Evolutionary conservation across 1,284 basidiomycete species (phyloP).

Genomic region (Melampsora americana): DNA sequence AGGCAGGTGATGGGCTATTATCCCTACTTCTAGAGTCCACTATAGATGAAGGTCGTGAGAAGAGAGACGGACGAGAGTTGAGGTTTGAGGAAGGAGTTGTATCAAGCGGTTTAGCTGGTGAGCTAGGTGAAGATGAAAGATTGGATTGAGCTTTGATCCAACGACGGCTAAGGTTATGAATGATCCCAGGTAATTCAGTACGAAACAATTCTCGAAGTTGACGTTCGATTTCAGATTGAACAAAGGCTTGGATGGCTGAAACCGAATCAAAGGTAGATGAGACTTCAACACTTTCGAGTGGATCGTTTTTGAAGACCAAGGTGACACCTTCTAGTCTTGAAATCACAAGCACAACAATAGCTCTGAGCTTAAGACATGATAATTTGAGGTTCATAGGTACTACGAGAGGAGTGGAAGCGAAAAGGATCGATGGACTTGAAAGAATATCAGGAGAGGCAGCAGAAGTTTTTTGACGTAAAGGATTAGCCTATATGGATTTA

Average conservation of each 20-base stretch:
- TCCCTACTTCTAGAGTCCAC: constrained; percentile 30
- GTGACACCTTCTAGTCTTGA: constrained; percentile 97
- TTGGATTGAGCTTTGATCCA: constrained; percentile 66
- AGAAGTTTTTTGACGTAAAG: constrained; percentile 77
- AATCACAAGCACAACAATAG: constrained; percentile 95
- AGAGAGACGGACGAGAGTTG: constrained; percentile 1
- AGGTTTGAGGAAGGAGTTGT: constrained; percentile 47
- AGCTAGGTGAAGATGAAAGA: constrained; percentile 59
- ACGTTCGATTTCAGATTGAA: constrained; percentile 93
- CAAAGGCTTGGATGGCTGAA: constrained; percentile 93
- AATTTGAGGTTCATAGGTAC: constrained; percentile 98
- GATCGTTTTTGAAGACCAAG: constrained; percentile 99
- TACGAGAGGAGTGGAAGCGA: constrained; percentile 84
- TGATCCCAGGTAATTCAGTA: constrained; percentile 93
- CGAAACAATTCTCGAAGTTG: constrained; percentile 97
- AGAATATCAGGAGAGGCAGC: constrained; percentile 62
- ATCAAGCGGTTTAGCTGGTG: constrained; percentile 46
- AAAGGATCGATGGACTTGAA: constrained; percentile 74
- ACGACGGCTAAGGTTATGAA: constrained; percentile 88
- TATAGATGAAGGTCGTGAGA: constrained; percentile 30
- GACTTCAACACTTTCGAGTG: constrained; percentile 94
- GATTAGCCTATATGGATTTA: constrained; percentile 72
- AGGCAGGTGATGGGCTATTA: constrained; percentile 36
- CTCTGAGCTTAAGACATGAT: constrained; percentile 85
- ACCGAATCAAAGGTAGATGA: constrained; percentile 97